phyloP scores from a whole-genome alignment of 768 basidiomycete genomes.

The Cytidiella melzeri region DNA sequence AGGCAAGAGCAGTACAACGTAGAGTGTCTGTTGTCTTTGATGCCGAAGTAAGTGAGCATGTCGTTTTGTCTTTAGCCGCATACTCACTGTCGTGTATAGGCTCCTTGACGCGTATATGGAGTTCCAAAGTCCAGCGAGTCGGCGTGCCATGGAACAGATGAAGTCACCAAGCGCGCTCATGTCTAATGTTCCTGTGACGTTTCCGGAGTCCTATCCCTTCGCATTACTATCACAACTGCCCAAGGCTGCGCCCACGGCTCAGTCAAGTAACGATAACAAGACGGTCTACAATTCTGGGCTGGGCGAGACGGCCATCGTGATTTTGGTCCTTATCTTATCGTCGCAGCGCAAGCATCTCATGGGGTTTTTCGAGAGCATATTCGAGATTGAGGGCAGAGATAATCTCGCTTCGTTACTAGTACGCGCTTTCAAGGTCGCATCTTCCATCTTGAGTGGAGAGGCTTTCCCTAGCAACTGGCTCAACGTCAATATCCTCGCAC shows the following conservation, averaged over 20 bases:
- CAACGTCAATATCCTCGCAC: slow-evolving; percentile 83
- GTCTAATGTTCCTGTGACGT: slow-evolving; percentile 65
- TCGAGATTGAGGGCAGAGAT: slow-evolving; percentile 88
- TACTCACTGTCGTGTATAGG: slow-evolving; percentile 32
- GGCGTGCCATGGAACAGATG: slow-evolving; percentile 62
- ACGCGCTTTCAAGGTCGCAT: slow-evolving; percentile 75
- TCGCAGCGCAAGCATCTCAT: slow-evolving; percentile 72
- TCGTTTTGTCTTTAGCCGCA: neutral
- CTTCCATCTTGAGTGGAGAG: slow-evolving; percentile 78
- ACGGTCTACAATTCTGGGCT: slow-evolving; percentile 64
- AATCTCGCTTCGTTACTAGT: slow-evolving; percentile 65
- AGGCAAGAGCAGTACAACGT: slow-evolving; percentile 89
- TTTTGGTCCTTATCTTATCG: slow-evolving; percentile 77
- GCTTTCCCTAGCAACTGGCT: slow-evolving; percentile 91
- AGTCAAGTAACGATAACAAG: slow-evolving; percentile 40
- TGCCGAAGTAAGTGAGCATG: slow-evolving; percentile 67
- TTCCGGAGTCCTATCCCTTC: slow-evolving; percentile 94
- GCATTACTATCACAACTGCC: slow-evolving; percentile 68
- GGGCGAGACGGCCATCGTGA: slow-evolving; percentile 82
- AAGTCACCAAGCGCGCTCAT: slow-evolving; percentile 53
- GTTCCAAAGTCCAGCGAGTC: slow-evolving; percentile 61
- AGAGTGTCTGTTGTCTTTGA: slow-evolving; percentile 72
- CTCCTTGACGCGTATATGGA: slow-evolving; percentile 86
- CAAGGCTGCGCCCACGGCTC: slow-evolving; percentile 39
- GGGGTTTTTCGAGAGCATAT: slow-evolving; percentile 68